phyloP scores from a whole-genome alignment of 495 filamentous ascomycete genomes.

The Tetracladium setigerum region DNA sequence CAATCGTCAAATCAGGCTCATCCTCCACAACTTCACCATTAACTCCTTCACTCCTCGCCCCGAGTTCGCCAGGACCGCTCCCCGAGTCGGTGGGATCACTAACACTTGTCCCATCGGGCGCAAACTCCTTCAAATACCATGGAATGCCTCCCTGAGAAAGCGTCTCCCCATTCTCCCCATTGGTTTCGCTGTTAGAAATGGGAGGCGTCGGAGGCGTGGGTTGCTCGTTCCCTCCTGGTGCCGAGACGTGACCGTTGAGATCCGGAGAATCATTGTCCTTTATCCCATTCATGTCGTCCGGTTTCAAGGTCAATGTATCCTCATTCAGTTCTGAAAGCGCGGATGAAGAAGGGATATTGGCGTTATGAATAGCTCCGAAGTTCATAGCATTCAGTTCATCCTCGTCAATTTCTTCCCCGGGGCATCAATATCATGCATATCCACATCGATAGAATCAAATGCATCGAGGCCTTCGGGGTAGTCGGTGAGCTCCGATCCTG shows the following conservation, averaged over 20 bases:
- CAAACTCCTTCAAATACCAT: conserved; percentile 83
- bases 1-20: conserved; percentile 33
- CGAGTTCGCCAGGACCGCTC: not conserved
- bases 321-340: conserved; percentile 11
- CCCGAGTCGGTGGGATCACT: conserved; percentile 30
- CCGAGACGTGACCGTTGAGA: conserved; percentile 36
- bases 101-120: conserved; percentile 68
- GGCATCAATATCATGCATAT: conserved; percentile 24
- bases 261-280: conserved; percentile 37
- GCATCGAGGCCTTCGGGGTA: not conserved
- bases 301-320: conserved; percentile 12
- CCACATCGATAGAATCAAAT: conserved; percentile 8
- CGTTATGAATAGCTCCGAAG: not conserved
- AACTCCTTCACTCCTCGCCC: no score
- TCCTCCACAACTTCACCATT: no score
- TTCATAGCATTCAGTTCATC: conserved; percentile 19
- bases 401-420: conserved; percentile 18
- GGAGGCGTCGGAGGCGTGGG: conserved; percentile 34
- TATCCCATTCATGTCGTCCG: conserved; percentile 14
- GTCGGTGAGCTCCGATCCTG: not conserved
- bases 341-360: conserved; percentile 2
- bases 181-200: conserved; percentile 23
- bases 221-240: conserved; percentile 15
- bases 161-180: conserved; percentile 29
- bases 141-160: conserved; percentile 69